Conservation (phyloP, 1,139 yeast genomes). For the Saccharomyces hybrid region DNA sequence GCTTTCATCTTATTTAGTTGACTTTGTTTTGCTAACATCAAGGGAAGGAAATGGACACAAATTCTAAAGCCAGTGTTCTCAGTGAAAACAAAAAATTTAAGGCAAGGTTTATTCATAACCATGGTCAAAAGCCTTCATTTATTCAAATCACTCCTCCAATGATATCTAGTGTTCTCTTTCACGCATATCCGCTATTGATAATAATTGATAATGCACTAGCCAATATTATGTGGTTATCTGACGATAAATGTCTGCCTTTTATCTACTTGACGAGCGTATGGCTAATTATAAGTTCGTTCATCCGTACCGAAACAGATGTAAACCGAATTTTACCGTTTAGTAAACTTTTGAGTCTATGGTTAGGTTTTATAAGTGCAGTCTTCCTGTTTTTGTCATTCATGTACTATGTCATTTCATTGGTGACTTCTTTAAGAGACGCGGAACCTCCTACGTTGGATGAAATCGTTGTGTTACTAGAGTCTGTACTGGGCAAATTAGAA, state of each 20-base stretch:
- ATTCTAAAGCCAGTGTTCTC: background rate
- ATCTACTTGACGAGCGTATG: slow-evolving; percentile 10
- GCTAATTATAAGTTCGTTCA: slow-evolving; percentile 5
- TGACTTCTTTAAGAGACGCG: slow-evolving; percentile 14
- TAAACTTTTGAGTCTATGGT: slow-evolving; percentile 11
- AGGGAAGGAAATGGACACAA: background rate
- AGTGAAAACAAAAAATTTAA: slow-evolving; percentile 1
- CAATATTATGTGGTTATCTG: slow-evolving; percentile 18
- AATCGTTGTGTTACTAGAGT: slow-evolving; percentile 24
- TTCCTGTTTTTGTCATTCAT: slow-evolving; percentile 14
- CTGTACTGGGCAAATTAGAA: slow-evolving; percentile 22
- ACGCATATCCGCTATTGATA: slow-evolving; percentile 14
- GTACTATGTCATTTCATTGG: slow-evolving; percentile 20
- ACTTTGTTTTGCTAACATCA: background rate
- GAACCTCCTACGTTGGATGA: slow-evolving; percentile 32
- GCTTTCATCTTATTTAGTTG: background rate
- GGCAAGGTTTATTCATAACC: slow-evolving; percentile 21
- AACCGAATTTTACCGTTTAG: background rate
- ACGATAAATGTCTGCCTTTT: slow-evolving; percentile 16
- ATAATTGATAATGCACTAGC: slow-evolving; percentile 13
- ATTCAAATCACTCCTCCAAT: slow-evolving; percentile 11
- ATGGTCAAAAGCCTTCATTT: slow-evolving; percentile 22
- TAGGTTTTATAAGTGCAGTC: slow-evolving; percentile 17
- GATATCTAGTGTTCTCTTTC: slow-evolving; percentile 5
- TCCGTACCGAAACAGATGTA: background rate